Conservation (phyloP, 805 yeast species). For the Candida maltosa region DNA sequence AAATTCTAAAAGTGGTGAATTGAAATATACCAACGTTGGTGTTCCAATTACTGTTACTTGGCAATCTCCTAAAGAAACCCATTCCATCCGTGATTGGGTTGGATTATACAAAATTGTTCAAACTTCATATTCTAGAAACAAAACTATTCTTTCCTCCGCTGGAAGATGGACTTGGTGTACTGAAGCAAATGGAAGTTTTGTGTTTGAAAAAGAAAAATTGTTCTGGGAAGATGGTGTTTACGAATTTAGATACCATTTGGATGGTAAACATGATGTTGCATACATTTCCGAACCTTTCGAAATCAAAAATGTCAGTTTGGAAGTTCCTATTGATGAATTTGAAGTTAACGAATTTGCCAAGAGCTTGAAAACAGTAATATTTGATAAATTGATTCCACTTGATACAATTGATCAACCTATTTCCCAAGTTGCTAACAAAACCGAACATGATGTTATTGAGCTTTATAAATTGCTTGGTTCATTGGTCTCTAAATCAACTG, state of each 20-base stretch:
- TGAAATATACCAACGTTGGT: slow-evolving; percentile 38
- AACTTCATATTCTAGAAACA: slow-evolving; percentile 52
- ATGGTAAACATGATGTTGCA: slow-evolving; percentile 67
- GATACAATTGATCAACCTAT: slow-evolving; percentile 26
- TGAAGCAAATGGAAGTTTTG: slow-evolving; percentile 40
- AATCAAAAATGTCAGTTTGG: slow-evolving; percentile 41
- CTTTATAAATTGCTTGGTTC: slow-evolving; percentile 24
- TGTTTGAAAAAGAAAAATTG: slow-evolving; percentile 46
- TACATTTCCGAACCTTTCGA: slow-evolving; percentile 65
- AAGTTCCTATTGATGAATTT: slow-evolving; percentile 25
- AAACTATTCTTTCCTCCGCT: slow-evolving; percentile 57
- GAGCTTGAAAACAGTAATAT: slow-evolving; percentile 26
- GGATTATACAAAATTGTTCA: slow-evolving; percentile 67
- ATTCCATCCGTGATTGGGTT: slow-evolving; percentile 64
- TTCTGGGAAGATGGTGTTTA: slow-evolving; percentile 69
- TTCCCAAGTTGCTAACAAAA: slow-evolving; percentile 17
- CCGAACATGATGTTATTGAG: slow-evolving; percentile 25
- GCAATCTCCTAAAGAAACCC: slow-evolving; percentile 45
- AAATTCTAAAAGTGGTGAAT: slow-evolving; percentile 3
- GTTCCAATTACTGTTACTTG: slow-evolving; percentile 53
- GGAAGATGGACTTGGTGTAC: slow-evolving; percentile 57
- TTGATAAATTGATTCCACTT: slow-evolving; percentile 26
- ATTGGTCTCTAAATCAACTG: slow-evolving; percentile 32
- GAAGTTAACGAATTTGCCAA: slow-evolving; percentile 29
- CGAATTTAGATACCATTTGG: slow-evolving; percentile 70